Evolutionary conservation across 2,329 filamentous ascomycete genomes (phyloP).

Genomic region (Ambrosiella xylebori): DNA sequence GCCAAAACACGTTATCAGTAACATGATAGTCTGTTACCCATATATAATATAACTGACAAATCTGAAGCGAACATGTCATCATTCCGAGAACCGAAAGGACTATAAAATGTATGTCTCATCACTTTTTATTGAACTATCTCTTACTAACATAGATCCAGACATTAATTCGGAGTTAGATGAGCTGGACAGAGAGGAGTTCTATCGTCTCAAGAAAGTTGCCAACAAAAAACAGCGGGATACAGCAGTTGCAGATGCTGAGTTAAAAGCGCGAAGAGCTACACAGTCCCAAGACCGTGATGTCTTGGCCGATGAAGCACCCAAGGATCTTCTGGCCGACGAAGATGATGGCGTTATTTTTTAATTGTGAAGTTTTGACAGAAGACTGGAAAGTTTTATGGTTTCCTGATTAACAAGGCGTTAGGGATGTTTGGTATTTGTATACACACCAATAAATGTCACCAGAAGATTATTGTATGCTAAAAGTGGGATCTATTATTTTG

Average conservation of each 20-base stretch:
- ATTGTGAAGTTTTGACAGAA: background rate
- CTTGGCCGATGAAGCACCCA: slow-evolving; percentile 39
- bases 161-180: slow-evolving; percentile 98
- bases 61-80: slow-evolving; percentile 65
- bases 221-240: slow-evolving; percentile 68
- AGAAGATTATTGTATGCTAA: too few relatives aligned
- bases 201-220: slow-evolving; percentile 87
- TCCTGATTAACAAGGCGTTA: too few relatives aligned
- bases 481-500: too few relatives aligned
- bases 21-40: too few relatives aligned
- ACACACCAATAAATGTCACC: too few relatives aligned
- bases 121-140: background rate
- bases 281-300: slow-evolving; percentile 25
- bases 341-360: slow-evolving; percentile 80
- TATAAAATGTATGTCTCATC: slow-evolving; percentile 60
- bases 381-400: too few relatives aligned
- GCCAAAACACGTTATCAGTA: slow-evolving; percentile 16
- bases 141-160: slow-evolving; percentile 29
- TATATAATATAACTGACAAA: slow-evolving; percentile 47
- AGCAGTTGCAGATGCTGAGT: slow-evolving; percentile 54
- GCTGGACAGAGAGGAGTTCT: slow-evolving; percentile 94
- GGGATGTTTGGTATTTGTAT: too few relatives aligned
- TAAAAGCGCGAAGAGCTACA: slow-evolving; percentile 53
- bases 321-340: slow-evolving; percentile 24
- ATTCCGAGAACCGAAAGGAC: slow-evolving; percentile 97